Conservation (phyloP, 1,139 yeast genomes). For the Pneumocystis murina region DNA sequence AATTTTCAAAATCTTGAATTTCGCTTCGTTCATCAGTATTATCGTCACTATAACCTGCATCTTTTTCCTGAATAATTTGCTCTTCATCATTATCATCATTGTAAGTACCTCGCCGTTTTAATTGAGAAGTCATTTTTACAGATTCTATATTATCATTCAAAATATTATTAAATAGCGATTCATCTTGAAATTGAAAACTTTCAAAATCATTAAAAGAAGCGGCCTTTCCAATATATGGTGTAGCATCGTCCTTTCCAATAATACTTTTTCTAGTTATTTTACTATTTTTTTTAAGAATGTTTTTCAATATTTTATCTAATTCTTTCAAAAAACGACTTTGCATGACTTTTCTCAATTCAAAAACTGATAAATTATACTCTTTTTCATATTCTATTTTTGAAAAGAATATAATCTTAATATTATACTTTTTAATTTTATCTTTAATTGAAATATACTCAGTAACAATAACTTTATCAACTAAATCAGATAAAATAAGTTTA, state of each 20-base stretch:
- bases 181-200: constrained; percentile 13
- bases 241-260: constrained; percentile 26
- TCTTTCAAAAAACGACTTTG: constrained; percentile 47
- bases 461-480: constrained; percentile 71
- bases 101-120: constrained; percentile 14
- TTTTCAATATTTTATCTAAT: constrained; percentile 40
- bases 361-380: constrained; percentile 77
- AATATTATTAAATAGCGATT: constrained; percentile 16
- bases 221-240: constrained; percentile 62
- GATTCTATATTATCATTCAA: constrained; percentile 13
- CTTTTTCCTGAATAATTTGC: neutral
- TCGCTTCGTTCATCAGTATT: constrained; percentile 27
- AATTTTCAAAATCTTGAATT: constrained; percentile 32
- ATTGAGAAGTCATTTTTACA: neutral
- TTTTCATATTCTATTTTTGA: constrained; percentile 60
- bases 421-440: constrained; percentile 48
- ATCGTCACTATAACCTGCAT: neutral
- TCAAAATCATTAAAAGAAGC: constrained; percentile 30
- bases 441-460: constrained; percentile 59
- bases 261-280: constrained; percentile 10
- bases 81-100: constrained; percentile 18
- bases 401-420: constrained; percentile 60
- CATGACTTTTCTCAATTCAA: constrained; percentile 60
- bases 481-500: constrained; percentile 70
- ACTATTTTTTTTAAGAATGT: constrained; percentile 26